phyloP scores from a whole-genome alignment of 2,329 filamentous ascomycete species.

The Anthostomella pinea region DNA sequence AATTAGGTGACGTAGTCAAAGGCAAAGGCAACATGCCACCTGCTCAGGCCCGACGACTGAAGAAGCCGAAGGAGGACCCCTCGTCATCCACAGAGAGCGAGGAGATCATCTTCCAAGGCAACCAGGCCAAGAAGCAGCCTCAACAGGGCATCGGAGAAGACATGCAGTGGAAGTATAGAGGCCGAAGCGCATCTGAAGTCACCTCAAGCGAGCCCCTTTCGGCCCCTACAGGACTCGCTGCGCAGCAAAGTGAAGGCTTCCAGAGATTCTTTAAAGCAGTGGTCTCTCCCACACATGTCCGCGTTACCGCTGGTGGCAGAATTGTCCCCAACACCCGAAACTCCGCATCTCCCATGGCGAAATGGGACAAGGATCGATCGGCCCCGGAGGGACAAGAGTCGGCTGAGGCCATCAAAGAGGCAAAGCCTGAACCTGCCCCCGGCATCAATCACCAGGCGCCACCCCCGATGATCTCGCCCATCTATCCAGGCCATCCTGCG shows the following conservation, averaged over 20 bases:
- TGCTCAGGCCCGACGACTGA: conserved; percentile 18
- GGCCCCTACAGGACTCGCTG: conserved; percentile 50
- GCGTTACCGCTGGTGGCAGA: conserved; percentile 64
- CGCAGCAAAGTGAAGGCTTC: conserved; percentile 64
- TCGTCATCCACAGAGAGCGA: conserved; percentile 35
- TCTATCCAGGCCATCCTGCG: conserved; percentile 17
- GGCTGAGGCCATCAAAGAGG: conserved; percentile 23
- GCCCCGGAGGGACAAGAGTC: conserved; percentile 21
- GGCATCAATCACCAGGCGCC: conserved; percentile 12
- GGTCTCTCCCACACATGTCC: conserved; percentile 64
- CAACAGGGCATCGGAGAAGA: conserved; percentile 21
- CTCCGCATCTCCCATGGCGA: conserved; percentile 50
- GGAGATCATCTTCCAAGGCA: conserved; percentile 38
- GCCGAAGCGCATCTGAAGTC: conserved; percentile 44
- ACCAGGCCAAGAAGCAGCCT: conserved; percentile 33
- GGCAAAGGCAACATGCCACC: conserved; percentile 17
- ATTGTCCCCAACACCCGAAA: conserved; percentile 64
- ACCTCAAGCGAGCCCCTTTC: conserved; percentile 46
- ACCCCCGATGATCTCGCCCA: conserved; percentile 18
- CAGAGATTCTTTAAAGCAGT: conserved; percentile 66
- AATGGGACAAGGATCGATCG: conserved; percentile 44
- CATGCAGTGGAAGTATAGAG: conserved; percentile 42
- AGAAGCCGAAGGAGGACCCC: conserved; percentile 33
- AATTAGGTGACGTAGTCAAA: conserved; percentile 28
- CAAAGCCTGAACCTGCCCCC: conserved; percentile 10